Percentiles rank a stretch among this genome's conserved stretches.
Conservation (phyloP, 306 rosid genomes). For the Castanea crenata region DNA sequence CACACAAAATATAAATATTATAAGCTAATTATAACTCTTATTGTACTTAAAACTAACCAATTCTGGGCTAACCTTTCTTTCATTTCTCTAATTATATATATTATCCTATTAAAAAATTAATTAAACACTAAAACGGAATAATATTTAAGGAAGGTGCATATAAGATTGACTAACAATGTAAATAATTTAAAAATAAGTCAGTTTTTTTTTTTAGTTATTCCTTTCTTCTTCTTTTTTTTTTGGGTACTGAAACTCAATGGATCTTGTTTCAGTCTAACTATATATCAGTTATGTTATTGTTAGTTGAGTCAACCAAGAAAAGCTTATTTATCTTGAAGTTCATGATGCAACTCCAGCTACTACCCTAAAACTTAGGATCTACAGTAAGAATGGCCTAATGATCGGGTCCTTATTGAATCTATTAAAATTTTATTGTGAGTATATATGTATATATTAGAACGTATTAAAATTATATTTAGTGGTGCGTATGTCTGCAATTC, state of each 20-base stretch:
- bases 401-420: neutral
- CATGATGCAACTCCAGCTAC: neutral
- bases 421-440: neutral
- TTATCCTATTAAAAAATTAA: neutral
- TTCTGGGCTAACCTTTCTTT: neutral
- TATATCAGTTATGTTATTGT: too few species aligned
- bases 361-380: slow-evolving; percentile 13
- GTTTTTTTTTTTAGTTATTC: too few species aligned
- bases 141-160: neutral
- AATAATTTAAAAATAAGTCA: too few species aligned
- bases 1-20: slow-evolving; percentile 19
- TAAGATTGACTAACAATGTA: neutral
- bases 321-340: neutral
- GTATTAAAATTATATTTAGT: neutral
- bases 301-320: slow-evolving; percentile 6
- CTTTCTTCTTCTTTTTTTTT: too few species aligned
- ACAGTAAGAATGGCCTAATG: neutral
- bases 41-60: neutral
- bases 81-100: neutral
- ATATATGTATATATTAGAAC: neutral
- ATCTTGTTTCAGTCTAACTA: too few species aligned
- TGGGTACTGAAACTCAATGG: too few species aligned
- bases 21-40: neutral
- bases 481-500: neutral
- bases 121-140: neutral